Evolutionary conservation across 305 asterid species (phyloP).

Genomic region (Lippia alba): DNA sequence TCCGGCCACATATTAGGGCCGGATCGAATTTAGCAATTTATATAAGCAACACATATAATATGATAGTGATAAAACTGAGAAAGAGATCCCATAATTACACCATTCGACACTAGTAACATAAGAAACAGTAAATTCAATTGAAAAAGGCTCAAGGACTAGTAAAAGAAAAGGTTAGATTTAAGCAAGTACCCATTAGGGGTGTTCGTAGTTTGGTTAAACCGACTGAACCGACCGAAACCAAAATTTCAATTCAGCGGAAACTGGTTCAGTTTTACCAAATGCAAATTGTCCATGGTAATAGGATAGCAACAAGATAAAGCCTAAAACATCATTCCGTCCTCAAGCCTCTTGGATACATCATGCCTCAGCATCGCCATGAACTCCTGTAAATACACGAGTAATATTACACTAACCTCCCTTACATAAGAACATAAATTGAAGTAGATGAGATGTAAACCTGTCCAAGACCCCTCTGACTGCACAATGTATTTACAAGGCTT

Average conservation of each 20-base stretch:
- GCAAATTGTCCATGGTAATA: no score
- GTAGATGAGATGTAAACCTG: conserved; percentile 41
- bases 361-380: conserved; percentile 60
- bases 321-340: conserved; percentile 30
- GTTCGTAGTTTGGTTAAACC: no score
- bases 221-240: no score
- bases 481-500: conserved; percentile 48
- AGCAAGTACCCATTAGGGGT: no score
- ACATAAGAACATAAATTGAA: background rate
- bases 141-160: background rate
- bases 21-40: background rate
- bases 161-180: background rate
- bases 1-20: no score
- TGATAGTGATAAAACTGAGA: background rate
- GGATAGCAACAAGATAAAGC: no score
- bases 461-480: conserved; percentile 55
- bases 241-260: no score
- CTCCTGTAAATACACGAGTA: conserved; percentile 45
- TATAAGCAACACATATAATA: no score
- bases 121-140: no score
- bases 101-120: background rate
- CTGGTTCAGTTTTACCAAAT: no score
- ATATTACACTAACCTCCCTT: no score
- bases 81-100: background rate
- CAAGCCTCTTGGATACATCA: conserved; percentile 53